phyloP scores from a whole-genome alignment of 371 early-diverging fungal genomes.

The Sanchytrium tribonematis region DNA sequence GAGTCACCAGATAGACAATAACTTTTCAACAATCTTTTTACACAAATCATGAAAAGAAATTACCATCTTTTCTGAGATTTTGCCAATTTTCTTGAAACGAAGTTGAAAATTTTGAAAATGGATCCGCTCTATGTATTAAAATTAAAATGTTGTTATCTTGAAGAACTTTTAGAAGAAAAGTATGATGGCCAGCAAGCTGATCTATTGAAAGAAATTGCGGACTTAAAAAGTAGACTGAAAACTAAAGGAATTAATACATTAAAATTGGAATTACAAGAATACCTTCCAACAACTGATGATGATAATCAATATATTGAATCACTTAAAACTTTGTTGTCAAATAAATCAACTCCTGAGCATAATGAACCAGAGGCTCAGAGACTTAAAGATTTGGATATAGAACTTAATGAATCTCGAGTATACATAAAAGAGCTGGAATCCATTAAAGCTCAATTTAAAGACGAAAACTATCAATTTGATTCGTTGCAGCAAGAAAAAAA shows the following conservation, averaged over 20 bases:
- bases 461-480: not conserved
- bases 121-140: not conserved
- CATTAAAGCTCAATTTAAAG: not conserved
- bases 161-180: not conserved
- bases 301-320: not conserved
- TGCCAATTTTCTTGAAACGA: too few relatives aligned
- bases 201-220: not conserved
- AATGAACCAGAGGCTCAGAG: not conserved
- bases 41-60: too few relatives aligned
- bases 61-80: too few relatives aligned
- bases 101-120: too few relatives aligned
- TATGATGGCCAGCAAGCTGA: not conserved
- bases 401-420: not conserved
- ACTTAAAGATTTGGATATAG: not conserved
- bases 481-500: not conserved
- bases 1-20: too few relatives aligned
- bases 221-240: not conserved
- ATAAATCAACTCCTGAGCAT: not conserved
- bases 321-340: not conserved
- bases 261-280: not conserved
- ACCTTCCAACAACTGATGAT: not conserved
- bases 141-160: not conserved
- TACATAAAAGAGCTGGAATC: not conserved
- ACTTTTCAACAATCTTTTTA: too few relatives aligned
- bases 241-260: not conserved